A percentile compares a stretch with the other conserved stretches of the same genome.
phyloP scores from a whole-genome alignment of 2,329 filamentous ascomycete species.

The Sclerotinia nivalis region DNA sequence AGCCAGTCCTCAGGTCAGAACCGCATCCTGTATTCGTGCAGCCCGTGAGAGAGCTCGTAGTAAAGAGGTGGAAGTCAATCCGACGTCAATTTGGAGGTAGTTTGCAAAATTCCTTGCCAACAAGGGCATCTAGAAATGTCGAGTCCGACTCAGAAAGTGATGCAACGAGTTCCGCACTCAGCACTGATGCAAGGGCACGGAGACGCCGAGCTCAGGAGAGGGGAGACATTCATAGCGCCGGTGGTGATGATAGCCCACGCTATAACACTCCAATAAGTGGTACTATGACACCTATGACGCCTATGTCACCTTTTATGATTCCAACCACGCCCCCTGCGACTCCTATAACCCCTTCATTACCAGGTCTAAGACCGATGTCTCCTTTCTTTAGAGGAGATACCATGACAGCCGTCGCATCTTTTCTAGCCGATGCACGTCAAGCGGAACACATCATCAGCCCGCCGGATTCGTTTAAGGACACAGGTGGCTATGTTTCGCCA shows the following conservation, averaged over 20 bases:
- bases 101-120: conserved; percentile 28
- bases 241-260: conserved; percentile 29
- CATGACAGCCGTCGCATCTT: background rate
- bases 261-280: conserved; percentile 35
- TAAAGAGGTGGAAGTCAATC: conserved; percentile 37
- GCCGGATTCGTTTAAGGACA: background rate
- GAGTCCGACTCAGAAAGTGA: conserved; percentile 22
- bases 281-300: conserved; percentile 21
- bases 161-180: conserved; percentile 26
- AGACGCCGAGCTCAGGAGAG: conserved; percentile 36
- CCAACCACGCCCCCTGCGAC: background rate
- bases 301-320: background rate
- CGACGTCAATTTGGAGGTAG: conserved; percentile 36
- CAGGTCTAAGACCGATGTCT: background rate
- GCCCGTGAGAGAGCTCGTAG: conserved; percentile 38
- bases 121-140: conserved; percentile 25
- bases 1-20: conserved; percentile 36
- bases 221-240: conserved; percentile 38
- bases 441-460: conserved; percentile 28
- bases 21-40: conserved; percentile 39
- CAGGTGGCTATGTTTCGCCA: conserved; percentile 18
- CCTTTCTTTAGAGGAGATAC: conserved; percentile 6
- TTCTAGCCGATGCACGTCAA: background rate
- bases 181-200: conserved; percentile 32
- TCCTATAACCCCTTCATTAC: background rate